Conservation (phyloP, 2,329 filamentous ascomycete species). For the Ambrosiella cleistominuta region DNA sequence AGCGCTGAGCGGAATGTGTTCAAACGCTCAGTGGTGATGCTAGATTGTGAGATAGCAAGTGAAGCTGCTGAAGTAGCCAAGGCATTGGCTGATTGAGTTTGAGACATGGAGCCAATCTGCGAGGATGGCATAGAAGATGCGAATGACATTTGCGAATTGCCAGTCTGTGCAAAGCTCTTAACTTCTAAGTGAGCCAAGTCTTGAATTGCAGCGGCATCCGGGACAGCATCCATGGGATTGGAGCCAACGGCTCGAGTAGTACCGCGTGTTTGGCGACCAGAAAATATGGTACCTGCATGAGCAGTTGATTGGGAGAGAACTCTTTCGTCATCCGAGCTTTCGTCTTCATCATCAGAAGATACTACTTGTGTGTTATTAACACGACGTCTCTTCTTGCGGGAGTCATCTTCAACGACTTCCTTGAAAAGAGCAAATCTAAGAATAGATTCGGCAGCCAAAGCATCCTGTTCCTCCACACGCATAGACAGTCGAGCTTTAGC, state of each 20-base stretch:
- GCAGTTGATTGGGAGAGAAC: constrained; percentile 17
- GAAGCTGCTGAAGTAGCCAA: constrained; percentile 24
- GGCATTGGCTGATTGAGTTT: constrained; percentile 23
- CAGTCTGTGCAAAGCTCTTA: background rate
- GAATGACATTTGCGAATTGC: constrained; percentile 41
- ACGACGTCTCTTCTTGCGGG: constrained; percentile 60
- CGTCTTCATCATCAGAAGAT: constrained; percentile 39
- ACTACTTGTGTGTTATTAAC: constrained; percentile 44
- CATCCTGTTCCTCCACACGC: constrained; percentile 77
- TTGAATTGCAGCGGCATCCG: background rate
- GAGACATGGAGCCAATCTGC: constrained; percentile 32
- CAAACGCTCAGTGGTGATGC: constrained; percentile 46
- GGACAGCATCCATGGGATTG: constrained; percentile 13
- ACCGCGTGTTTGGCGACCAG: constrained; percentile 15
- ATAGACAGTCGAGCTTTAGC: constrained; percentile 81
- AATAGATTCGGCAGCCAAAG: constrained; percentile 72
- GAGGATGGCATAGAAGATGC: constrained; percentile 67
- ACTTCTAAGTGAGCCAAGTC: background rate
- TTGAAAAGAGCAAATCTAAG: constrained; percentile 93
- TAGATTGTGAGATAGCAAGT: constrained; percentile 24
- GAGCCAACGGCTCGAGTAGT: constrained; percentile 19
- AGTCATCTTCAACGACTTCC: constrained; percentile 66
- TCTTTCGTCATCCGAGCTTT: constrained; percentile 40
- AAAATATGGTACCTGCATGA: background rate
- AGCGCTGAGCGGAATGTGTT: constrained; percentile 61